A percentile compares a stretch with the other conserved stretches of the same genome.
Evolutionary conservation across 768 basidiomycete species (phyloP).

Genomic region (Agrocybe pediades): DNA sequence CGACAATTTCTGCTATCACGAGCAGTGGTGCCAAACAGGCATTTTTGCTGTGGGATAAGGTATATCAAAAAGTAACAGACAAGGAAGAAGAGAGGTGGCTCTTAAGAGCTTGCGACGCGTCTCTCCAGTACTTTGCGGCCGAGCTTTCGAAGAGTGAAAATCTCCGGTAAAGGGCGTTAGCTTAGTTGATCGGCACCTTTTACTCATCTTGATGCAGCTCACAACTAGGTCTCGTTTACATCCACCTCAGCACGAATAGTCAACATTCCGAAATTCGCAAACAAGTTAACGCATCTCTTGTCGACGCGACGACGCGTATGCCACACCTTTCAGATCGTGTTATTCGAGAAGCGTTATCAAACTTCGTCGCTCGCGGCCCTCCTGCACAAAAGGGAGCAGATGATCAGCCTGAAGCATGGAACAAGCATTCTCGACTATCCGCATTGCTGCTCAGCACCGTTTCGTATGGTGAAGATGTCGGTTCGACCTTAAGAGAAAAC

Average conservation of each 20-base stretch:
- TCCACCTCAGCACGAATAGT: slow-evolving; percentile 70
- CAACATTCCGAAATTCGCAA: slow-evolving; percentile 55
- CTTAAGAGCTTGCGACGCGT: slow-evolving; percentile 59
- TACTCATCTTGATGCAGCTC: slow-evolving; percentile 35
- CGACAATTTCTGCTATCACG: slow-evolving; percentile 46
- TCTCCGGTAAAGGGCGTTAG: slow-evolving; percentile 48
- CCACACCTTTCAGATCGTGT: slow-evolving; percentile 55
- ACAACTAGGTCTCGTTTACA: slow-evolving; percentile 63
- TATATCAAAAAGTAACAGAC: slow-evolving; percentile 71
- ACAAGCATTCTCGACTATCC: slow-evolving; percentile 54
- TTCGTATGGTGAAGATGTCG: slow-evolving; percentile 45
- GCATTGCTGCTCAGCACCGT: slow-evolving; percentile 54
- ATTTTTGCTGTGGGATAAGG: slow-evolving; percentile 87
- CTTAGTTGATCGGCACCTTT: neutral
- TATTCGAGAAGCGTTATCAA: slow-evolving; percentile 59
- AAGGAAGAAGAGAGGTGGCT: slow-evolving; percentile 76
- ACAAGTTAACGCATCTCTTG: slow-evolving; percentile 43
- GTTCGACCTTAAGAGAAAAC: slow-evolving; percentile 40
- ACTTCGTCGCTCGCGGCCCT: slow-evolving; percentile 43
- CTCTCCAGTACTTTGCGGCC: slow-evolving; percentile 43
- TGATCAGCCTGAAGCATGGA: slow-evolving; percentile 35
- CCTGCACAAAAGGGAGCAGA: slow-evolving; percentile 28
- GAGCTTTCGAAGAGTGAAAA: slow-evolving; percentile 56
- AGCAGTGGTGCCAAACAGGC: slow-evolving; percentile 68
- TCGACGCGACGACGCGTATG: slow-evolving; percentile 31